These are phyloP conservation scores for Penicillium chermesinum DNA, from an alignment of 495 filamentous ascomycete species.

Conservation along the genomic window DNA sequence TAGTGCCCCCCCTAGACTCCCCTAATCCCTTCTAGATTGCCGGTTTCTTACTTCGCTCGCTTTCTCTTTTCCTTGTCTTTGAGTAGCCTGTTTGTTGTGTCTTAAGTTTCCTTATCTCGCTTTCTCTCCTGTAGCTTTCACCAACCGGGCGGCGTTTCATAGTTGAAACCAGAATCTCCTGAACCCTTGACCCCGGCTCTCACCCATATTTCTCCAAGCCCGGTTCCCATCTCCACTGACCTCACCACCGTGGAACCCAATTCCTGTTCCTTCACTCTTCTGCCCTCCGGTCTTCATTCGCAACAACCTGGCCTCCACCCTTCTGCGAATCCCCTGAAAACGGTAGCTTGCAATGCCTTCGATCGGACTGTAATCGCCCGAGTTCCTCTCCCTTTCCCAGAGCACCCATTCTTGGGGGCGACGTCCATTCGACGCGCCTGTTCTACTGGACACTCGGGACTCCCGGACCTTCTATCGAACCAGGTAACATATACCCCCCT, in stretches of 20 bases:
- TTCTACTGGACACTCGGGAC: neutral
- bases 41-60: no score
- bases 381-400: no score
- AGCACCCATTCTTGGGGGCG: neutral
- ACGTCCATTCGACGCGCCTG: conserved; percentile 1
- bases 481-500: neutral
- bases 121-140: no score
- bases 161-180: conserved; percentile 9
- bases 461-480: neutral
- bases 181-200: neutral
- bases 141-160: no score
- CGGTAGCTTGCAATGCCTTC: conserved; percentile 2
- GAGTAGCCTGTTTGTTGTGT: neutral
- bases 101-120: no score
- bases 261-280: conserved; percentile 3
- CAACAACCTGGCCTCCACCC: neutral
- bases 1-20: no score
- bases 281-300: neutral
- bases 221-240: conserved; percentile 13
- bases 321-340: conserved; percentile 6
- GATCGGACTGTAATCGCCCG: neutral
- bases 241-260: conserved; percentile 15
- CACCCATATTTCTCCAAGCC: neutral
- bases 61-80: neutral
- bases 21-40: neutral